These are phyloP conservation scores for Erigeron canadensis DNA, from an alignment of 129 eudicot genomes.

Conservation along the genomic window DNA sequence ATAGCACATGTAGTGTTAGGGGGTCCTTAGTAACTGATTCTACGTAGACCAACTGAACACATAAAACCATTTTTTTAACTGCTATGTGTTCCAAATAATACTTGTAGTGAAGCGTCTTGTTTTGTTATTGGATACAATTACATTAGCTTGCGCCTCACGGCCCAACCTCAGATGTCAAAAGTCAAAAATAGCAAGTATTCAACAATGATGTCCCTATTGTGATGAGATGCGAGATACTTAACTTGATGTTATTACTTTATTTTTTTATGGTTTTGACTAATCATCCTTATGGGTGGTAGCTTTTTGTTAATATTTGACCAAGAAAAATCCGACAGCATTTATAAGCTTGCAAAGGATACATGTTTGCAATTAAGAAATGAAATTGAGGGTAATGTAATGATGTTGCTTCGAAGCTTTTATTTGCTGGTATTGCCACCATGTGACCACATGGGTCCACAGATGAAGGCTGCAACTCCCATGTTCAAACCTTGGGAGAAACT, in stretches of 20 bases:
- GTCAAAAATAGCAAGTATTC: slow-evolving; percentile 11
- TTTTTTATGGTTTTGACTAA: background rate
- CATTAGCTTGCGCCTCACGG: background rate
- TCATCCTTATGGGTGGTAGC: background rate
- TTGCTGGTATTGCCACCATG: too few relatives aligned
- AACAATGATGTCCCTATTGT: slow-evolving; percentile 1
- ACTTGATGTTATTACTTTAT: background rate
- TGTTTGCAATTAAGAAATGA: background rate
- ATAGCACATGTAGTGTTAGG: too few relatives aligned
- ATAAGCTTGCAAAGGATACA: background rate
- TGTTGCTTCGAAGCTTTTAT: too few relatives aligned
- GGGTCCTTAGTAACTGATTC: too few relatives aligned
- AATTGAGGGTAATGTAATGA: too few relatives aligned
- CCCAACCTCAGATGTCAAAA: background rate
- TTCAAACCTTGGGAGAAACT: too few relatives aligned
- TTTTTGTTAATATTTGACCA: slow-evolving; percentile 6
- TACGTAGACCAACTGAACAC: too few relatives aligned
- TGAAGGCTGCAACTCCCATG: too few relatives aligned
- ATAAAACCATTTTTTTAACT: background rate
- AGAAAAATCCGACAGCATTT: background rate
- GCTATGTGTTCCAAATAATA: too few relatives aligned
- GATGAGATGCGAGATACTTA: background rate
- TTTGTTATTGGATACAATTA: background rate
- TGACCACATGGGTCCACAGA: too few relatives aligned
- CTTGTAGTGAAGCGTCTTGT: too few relatives aligned